A percentile compares a stretch with the other conserved stretches of the same genome.
Evolutionary conservation across 257 asterid genomes (phyloP).

Genomic region (Solanum chilense): DNA sequence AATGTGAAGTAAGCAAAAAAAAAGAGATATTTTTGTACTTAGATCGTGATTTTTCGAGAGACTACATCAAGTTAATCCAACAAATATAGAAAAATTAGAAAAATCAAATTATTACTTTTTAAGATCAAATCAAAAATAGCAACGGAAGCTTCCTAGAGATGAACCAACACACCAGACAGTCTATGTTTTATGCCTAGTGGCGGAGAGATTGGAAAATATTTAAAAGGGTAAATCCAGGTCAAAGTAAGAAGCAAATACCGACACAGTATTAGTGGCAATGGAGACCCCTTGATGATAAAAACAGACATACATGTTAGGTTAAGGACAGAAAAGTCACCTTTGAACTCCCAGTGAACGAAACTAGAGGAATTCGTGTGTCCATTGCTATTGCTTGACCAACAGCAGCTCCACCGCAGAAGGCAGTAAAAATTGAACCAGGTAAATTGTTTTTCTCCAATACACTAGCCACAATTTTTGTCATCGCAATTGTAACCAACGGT

Average conservation of each 20-base stretch:
- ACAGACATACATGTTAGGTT: neutral
- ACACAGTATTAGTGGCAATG: neutral
- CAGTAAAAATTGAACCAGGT: slow-evolving; percentile 92
- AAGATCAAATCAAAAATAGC: neutral
- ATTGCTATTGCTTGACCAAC: slow-evolving; percentile 90
- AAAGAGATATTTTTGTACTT: neutral
- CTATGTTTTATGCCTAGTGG: neutral
- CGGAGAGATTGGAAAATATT: neutral
- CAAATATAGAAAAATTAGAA: neutral
- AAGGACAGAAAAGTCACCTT: slow-evolving; percentile 33
- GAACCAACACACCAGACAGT: neutral
- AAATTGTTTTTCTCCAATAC: slow-evolving; percentile 85
- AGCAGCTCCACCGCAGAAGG: slow-evolving; percentile 93
- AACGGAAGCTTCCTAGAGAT: neutral
- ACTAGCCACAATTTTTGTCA: slow-evolving; percentile 76
- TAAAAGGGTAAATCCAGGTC: neutral
- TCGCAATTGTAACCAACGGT: slow-evolving; percentile 78
- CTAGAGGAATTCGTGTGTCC: slow-evolving; percentile 80
- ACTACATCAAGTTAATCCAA: neutral
- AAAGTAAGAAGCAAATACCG: neutral
- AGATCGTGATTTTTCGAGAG: neutral
- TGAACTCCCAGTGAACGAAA: slow-evolving; percentile 94
- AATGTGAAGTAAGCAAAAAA: neutral
- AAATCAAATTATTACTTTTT: neutral
- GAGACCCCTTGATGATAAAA: neutral